Percentiles rank a stretch among this genome's conserved stretches.
Evolutionary conservation across 805 yeast genomes (phyloP).

Genomic region (Metschnikowia lunata): DNA sequence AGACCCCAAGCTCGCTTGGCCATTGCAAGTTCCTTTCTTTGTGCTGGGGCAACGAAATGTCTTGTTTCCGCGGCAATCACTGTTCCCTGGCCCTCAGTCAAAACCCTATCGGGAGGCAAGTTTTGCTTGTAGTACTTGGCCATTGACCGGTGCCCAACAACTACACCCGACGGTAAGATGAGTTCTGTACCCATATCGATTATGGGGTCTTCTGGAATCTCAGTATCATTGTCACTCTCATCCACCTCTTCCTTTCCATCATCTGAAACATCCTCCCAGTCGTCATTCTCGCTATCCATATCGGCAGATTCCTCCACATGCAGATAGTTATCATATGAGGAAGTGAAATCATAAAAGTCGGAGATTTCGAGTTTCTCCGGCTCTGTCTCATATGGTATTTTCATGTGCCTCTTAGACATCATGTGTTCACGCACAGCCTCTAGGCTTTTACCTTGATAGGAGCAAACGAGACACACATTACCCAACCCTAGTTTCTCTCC

Average conservation of each 20-base stretch:
- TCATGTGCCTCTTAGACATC: conserved; percentile 79
- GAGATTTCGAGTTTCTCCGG: conserved; percentile 73
- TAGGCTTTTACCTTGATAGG: conserved; percentile 75
- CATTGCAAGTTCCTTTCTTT: conserved; percentile 36
- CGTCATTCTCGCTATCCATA: conserved; percentile 17
- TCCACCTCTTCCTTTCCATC: conserved; percentile 15
- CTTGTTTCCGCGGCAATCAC: conserved; percentile 49
- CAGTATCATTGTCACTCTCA: conserved; percentile 22
- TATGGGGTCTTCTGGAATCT: conserved; percentile 32
- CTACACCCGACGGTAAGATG: conserved; percentile 38
- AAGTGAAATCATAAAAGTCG: conserved; percentile 78
- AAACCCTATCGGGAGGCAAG: conserved; percentile 39
- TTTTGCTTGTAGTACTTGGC: conserved; percentile 43
- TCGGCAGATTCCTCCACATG: conserved; percentile 2
- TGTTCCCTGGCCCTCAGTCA: conserved; percentile 41
- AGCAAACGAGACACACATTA: conserved; percentile 76
- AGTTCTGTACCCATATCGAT: conserved; percentile 36
- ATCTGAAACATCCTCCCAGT: conserved; percentile 41
- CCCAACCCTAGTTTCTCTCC: conserved; percentile 82
- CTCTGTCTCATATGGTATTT: conserved; percentile 79
- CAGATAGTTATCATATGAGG: conserved; percentile 44
- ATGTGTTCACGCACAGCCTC: conserved; percentile 90
- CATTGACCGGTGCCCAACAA: conserved; percentile 41
- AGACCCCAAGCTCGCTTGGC: conserved; percentile 60
- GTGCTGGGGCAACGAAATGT: conserved; percentile 41